phyloP scores from a whole-genome alignment of 78 protist species.

The Bodo saltans region DNA sequence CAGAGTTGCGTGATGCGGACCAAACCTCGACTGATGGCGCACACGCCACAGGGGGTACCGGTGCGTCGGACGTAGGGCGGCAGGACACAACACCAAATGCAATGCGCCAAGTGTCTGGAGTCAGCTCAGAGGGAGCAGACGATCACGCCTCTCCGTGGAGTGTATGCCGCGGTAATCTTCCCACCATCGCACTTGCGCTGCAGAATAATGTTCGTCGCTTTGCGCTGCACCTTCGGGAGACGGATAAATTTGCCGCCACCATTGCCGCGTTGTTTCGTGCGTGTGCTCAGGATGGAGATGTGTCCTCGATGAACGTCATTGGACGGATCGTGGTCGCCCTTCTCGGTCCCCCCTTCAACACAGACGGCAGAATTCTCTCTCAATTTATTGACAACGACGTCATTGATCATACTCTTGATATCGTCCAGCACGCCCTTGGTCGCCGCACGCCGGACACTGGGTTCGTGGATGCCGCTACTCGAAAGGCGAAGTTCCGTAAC shows the following conservation, averaged over 20 bases:
- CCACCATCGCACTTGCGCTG: not conserved
- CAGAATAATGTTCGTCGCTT: not conserved
- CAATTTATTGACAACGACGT: not conserved
- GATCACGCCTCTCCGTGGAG: not conserved
- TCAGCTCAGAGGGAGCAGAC: too few relatives aligned
- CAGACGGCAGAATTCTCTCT: not conserved
- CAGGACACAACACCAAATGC: too few relatives aligned
- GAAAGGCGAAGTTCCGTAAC: not conserved
- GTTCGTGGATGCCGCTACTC: not conserved
- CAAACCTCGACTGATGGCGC: too few relatives aligned
- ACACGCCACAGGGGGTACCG: too few relatives aligned
- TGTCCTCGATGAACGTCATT: not conserved
- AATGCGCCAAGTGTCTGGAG: too few relatives aligned
- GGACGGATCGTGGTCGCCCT: not conserved
- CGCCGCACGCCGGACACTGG: not conserved
- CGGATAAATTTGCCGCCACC: not conserved
- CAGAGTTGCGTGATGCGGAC: too few relatives aligned
- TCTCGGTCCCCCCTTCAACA: not conserved
- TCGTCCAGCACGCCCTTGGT: not conserved
- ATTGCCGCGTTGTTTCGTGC: not conserved
- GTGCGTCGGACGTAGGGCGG: too few relatives aligned
- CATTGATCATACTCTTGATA: not conserved
- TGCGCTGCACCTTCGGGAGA: not conserved
- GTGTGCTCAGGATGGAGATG: not conserved
- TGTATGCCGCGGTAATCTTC: not conserved